Conservation (phyloP, 2,329 filamentous ascomycete genomes). For the Xylaria sp. region DNA sequence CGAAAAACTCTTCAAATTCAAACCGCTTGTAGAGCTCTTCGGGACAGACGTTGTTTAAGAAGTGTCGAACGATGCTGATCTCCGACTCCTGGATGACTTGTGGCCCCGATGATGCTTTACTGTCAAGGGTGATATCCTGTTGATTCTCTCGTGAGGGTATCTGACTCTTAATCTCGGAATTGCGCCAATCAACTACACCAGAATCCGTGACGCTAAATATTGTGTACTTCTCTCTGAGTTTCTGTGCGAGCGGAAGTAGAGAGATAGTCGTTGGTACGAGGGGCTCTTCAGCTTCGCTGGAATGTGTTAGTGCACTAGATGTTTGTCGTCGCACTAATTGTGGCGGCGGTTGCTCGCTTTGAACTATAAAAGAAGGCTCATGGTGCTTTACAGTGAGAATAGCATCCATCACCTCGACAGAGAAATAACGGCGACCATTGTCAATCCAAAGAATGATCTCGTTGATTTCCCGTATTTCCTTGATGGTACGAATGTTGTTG, state of each 20-base stretch:
- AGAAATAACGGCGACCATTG: conserved; percentile 42
- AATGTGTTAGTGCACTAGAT: conserved; percentile 9
- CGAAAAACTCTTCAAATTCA: conserved; percentile 50
- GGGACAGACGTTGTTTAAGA: conserved; percentile 49
- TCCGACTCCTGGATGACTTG: conserved; percentile 46
- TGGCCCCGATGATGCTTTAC: conserved; percentile 17
- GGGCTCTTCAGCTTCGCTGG: conserved; percentile 10
- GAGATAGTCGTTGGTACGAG: conserved; percentile 42
- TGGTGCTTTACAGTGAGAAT: conserved; percentile 46
- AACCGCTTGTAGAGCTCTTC: conserved; percentile 48
- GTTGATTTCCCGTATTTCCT: conserved; percentile 52
- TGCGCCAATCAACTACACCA: conserved; percentile 45
- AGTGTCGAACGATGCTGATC: conserved; percentile 48
- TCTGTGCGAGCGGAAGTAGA: conserved; percentile 46
- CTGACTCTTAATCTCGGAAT: conserved; percentile 43
- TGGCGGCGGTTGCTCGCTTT: conserved; percentile 1
- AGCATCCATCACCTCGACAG: conserved; percentile 44
- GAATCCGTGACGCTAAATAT: conserved; percentile 46
- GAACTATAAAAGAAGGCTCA: conserved; percentile 16
- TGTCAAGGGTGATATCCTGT: conserved; percentile 5
- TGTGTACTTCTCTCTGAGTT: conserved; percentile 46
- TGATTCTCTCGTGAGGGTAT: conserved; percentile 40
- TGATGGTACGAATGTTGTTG: conserved; percentile 47
- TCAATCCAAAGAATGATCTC: conserved; percentile 52
- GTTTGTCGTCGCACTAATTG: conserved; percentile 35